Base-by-base conservation (phyloP, 805 yeast genomes). In the Kuraishia floccosa region DNA sequence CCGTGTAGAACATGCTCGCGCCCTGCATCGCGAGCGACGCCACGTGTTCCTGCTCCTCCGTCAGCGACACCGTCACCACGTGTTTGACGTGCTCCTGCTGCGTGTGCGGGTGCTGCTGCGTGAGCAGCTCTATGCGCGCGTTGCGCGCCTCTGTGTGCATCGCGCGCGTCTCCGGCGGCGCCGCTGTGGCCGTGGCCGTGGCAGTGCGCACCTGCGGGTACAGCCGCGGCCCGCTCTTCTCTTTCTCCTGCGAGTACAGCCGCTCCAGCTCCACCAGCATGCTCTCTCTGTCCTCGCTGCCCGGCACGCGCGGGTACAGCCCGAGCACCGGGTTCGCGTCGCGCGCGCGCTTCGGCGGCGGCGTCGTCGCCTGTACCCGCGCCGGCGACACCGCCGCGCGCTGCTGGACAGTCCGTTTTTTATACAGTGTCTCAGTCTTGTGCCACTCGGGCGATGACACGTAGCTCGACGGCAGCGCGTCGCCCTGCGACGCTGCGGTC, bases 1-100 rank as follows among this genome's bases (percentile, higher is more conserved):
- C 94, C 0, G 93, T 81, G 44, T 75, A 81, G 41, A 82, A 82
- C 1, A 82, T 62, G 38, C 68, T 79, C 27, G 56, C 44, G 3
- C 66, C 61, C 15, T 65, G 63, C 11, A 61, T 52, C 6, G 76
- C 74, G 9, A 65, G 47, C 15, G 66, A 58, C 6, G 80, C 40
- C 5, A 82, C 71, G 14, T 44, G 41, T 5, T 39, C 23, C 47
- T 72, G 79, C 34, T 69, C 76, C 12, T 23, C 25, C 6, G 52
- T 42, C 10, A 49, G 30, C 20, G 24, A 24, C 4, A 37, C 25
- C 5, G 35, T 26, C 28, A 24, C 19, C 23, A 32, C 35, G 23
- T n/a, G 16, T 16, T 32, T 32, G 22, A 26, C 4, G 24, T 19
- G 18, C 15, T 14, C 17, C 24, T 19, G 11, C 24, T 25, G 19